These are phyloP conservation scores for Nakaseomyces bracarensis DNA, from an alignment of 1,139 yeast genomes.

Conservation along the genomic window DNA sequence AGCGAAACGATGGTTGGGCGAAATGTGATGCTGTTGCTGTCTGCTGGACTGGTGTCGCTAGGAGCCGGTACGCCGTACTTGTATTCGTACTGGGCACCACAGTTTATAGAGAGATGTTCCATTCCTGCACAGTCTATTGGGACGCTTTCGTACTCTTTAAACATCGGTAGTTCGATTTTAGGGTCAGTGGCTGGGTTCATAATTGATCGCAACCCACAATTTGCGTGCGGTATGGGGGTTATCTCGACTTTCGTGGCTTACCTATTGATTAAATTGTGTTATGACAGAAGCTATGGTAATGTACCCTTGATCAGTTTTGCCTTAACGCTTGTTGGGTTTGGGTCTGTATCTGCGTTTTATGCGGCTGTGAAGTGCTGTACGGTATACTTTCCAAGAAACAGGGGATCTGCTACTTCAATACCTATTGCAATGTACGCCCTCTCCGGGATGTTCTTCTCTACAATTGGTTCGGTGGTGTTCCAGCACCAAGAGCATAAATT, in stretches of 20 bases:
- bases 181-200: constrained; percentile 63
- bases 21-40: constrained; percentile 16
- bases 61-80: constrained; percentile 67
- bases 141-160: constrained; percentile 51
- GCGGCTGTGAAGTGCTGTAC: constrained; percentile 63
- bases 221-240: constrained; percentile 49
- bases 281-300: constrained; percentile 28
- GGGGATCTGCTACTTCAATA: constrained; percentile 62
- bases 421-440: constrained; percentile 55
- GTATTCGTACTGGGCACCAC: constrained; percentile 68
- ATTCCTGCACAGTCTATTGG: constrained; percentile 57
- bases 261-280: constrained; percentile 34
- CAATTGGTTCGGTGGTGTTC: constrained; percentile 40
- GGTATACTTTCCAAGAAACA: constrained; percentile 57
- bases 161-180: constrained; percentile 57
- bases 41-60: constrained; percentile 36
- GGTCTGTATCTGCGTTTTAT: constrained; percentile 56
- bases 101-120: constrained; percentile 47
- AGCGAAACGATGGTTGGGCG: neutral
- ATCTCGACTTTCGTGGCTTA: constrained; percentile 38
- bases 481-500: constrained; percentile 38
- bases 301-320: constrained; percentile 39
- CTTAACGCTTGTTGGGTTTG: constrained; percentile 51
- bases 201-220: constrained; percentile 48
- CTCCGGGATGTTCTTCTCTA: constrained; percentile 35